Evolutionary conservation across 2,329 filamentous ascomycete species (phyloP).

Genomic region (Colletotrichum shisoi): DNA sequence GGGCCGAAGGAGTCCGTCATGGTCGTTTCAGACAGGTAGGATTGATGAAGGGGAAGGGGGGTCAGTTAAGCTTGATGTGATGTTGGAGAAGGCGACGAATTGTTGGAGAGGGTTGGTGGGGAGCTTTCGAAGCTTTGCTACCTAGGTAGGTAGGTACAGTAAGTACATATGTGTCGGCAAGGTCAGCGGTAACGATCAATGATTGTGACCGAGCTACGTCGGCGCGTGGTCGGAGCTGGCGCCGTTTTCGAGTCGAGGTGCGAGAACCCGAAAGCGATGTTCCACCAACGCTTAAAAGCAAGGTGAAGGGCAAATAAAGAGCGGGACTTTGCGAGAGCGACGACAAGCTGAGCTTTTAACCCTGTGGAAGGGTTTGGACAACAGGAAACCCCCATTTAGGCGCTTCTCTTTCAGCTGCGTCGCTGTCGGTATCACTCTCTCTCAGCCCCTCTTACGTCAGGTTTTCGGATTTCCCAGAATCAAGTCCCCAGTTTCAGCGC

Average conservation of each 20-base stretch:
- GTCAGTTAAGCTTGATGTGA: not conserved
- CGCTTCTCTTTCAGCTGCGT: constrained; percentile 24
- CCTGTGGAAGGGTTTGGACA: not conserved
- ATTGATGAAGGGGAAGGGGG: not conserved
- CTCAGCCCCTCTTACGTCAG: constrained; percentile 27
- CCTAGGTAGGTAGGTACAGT: not conserved
- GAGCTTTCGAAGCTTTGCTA: constrained; percentile 7
- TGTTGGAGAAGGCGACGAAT: constrained; percentile 13
- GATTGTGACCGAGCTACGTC: constrained; percentile 3
- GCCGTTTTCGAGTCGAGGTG: constrained; percentile 9
- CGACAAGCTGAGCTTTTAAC: constrained; percentile 21
- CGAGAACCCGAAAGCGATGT: constrained; percentile 27
- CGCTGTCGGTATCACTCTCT: constrained; percentile 4
- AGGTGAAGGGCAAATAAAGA: not conserved
- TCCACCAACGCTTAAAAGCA: not conserved
- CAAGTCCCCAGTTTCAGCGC: constrained; percentile 22
- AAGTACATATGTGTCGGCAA: no score
- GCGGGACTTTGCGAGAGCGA: constrained; percentile 21
- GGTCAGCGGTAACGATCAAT: not conserved
- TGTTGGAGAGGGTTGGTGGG: constrained; percentile 16
- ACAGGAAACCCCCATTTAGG: constrained; percentile 6
- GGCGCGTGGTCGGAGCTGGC: constrained; percentile 12
- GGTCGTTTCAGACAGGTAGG: constrained; percentile 1
- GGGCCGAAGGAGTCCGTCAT: constrained; percentile 26
- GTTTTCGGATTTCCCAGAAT: constrained; percentile 5